Conservation (phyloP, 805 yeast species). For the Priceomyces haplophilus region DNA sequence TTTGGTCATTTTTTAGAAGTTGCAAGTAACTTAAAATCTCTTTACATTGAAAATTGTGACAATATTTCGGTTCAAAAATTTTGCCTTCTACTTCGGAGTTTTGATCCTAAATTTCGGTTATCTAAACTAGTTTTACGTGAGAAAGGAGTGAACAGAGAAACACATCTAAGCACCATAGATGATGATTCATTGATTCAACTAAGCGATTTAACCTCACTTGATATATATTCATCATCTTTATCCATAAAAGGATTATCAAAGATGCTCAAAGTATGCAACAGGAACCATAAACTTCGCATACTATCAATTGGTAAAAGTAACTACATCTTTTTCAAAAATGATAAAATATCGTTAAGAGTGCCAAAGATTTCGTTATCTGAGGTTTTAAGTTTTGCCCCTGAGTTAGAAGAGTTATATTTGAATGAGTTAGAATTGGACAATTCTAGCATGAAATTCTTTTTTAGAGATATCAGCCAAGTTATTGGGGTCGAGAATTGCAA, state of each 20-base stretch:
- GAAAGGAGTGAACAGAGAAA: slow-evolving; percentile 15
- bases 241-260: slow-evolving; percentile 39
- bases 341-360: slow-evolving; percentile 11
- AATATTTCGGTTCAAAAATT: slow-evolving; percentile 26
- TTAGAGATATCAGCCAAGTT: slow-evolving; percentile 20
- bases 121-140: slow-evolving; percentile 31
- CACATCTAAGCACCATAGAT: slow-evolving; percentile 26
- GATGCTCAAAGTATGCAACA: slow-evolving; percentile 32
- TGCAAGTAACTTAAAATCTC: slow-evolving; percentile 13
- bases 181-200: slow-evolving; percentile 23
- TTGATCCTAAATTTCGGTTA: slow-evolving; percentile 25
- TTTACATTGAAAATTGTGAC: slow-evolving; percentile 34
- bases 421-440: slow-evolving; percentile 38
- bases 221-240: slow-evolving; percentile 39
- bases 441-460: slow-evolving; percentile 27
- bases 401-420: slow-evolving; percentile 21
- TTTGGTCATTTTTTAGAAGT: slow-evolving; percentile 27
- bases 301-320: slow-evolving; percentile 34
- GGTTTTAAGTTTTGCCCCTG: slow-evolving; percentile 17
- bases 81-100: slow-evolving; percentile 26
- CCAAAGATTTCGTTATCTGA: slow-evolving; percentile 16
- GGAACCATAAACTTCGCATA: slow-evolving; percentile 27
- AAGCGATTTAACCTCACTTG: slow-evolving; percentile 23
- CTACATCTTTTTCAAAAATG: slow-evolving; percentile 27
- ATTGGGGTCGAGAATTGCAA: slow-evolving; percentile 13